phyloP scores from a whole-genome alignment of 306 rosid genomes.

The Ormosia emarginata region DNA sequence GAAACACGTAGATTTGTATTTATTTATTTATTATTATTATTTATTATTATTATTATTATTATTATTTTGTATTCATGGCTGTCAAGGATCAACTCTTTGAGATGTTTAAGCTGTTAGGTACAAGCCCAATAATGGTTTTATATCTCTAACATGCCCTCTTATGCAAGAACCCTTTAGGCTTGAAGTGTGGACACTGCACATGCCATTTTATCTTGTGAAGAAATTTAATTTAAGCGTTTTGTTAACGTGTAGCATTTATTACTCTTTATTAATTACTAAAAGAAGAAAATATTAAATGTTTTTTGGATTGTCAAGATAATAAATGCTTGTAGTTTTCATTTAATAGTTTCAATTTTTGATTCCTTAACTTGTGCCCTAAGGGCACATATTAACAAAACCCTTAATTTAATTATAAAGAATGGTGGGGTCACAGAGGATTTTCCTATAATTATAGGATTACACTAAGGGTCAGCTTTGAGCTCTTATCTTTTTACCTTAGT shows the following conservation, averaged over 20 bases:
- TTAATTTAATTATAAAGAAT: neutral
- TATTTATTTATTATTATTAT: too few species aligned
- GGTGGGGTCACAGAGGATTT: neutral
- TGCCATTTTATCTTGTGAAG: neutral
- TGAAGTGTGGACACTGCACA: neutral
- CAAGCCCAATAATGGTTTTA: neutral
- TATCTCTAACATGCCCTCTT: neutral
- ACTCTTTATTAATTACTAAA: too few species aligned
- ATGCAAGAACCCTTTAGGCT: neutral
- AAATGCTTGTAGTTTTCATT: too few species aligned
- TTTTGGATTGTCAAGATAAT: too few species aligned
- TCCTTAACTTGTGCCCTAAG: too few species aligned
- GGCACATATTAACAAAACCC: too few species aligned
- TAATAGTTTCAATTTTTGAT: too few species aligned
- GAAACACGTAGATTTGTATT: neutral
- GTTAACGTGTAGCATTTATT: too few species aligned
- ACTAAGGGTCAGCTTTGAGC: neutral
- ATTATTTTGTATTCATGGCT: neutral
- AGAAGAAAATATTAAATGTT: too few species aligned
- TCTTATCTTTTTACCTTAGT: neutral
- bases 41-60: neutral
- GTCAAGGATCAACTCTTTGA: neutral
- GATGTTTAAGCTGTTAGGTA: neutral
- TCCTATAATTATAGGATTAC: neutral
- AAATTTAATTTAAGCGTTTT: neutral